phyloP scores from a whole-genome alignment of 169 alveolate genomes.

The Theileria annulata region DNA sequence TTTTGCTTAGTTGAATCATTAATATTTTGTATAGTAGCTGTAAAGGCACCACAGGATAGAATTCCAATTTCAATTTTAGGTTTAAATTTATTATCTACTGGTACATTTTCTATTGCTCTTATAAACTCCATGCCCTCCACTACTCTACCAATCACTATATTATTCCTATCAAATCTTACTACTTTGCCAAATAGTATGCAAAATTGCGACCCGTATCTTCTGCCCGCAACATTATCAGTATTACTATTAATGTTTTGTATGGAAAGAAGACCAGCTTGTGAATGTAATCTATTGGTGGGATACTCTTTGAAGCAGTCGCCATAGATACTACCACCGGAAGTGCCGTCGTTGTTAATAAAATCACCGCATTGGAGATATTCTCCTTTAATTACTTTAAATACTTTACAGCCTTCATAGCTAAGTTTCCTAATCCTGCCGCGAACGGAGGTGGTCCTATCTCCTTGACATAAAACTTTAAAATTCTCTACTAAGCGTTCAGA shows the following conservation, averaged over 20 bases:
- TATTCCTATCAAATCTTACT: conserved; percentile 83
- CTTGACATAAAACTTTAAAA: conserved; percentile 82
- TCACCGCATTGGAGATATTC: conserved; percentile 94
- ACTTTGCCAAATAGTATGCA: conserved; percentile 81
- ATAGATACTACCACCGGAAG: conserved; percentile 89
- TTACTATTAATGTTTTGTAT: conserved; percentile 70
- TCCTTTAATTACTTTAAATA: conserved; percentile 92
- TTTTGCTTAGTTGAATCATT: conserved; percentile 45
- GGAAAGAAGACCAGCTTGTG: conserved; percentile 85
- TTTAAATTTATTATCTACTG: conserved; percentile 76
- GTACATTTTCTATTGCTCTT: conserved; percentile 84
- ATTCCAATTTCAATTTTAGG: conserved; percentile 85
- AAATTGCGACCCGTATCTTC: conserved; percentile 78
- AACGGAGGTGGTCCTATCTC: conserved; percentile 19
- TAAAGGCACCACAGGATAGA: conserved; percentile 74
- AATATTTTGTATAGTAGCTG: conserved; percentile 6
- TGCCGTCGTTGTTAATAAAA: conserved; percentile 87
- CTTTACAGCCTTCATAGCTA: conserved; percentile 84
- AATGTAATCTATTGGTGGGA: conserved; percentile 80
- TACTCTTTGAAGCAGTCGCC: conserved; percentile 85
- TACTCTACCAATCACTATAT: conserved; percentile 87
- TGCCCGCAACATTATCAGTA: neutral
- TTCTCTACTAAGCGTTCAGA: conserved; percentile 92
- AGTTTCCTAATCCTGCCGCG: conserved; percentile 82
- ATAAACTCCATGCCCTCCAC: conserved; percentile 89